Evolutionary conservation across 2,329 filamentous ascomycete genomes (phyloP).

Genomic region (Phyllosticta ampelicida): DNA sequence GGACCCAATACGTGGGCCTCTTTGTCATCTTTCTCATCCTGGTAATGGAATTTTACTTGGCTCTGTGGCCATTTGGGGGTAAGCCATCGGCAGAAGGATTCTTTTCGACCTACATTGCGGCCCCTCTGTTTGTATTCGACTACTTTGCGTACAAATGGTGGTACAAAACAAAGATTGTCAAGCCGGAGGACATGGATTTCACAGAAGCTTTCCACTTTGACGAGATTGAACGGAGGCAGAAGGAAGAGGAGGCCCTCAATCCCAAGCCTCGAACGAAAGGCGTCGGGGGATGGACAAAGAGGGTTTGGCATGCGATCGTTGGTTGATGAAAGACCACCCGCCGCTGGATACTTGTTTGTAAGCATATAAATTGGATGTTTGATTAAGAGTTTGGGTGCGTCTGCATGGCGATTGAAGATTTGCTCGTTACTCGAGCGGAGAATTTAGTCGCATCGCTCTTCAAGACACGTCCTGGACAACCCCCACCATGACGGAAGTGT

Average conservation of each 20-base stretch:
- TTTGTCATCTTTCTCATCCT: slow-evolving; percentile 31
- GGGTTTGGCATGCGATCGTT: background rate
- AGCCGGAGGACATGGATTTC: slow-evolving; percentile 8
- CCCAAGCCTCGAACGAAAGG: background rate
- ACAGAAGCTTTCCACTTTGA: slow-evolving; percentile 6
- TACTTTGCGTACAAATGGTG: slow-evolving; percentile 11
- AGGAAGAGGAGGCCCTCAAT: background rate
- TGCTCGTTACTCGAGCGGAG: background rate
- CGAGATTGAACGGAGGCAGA: slow-evolving; percentile 4
- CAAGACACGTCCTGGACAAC: background rate
- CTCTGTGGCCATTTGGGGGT: slow-evolving; percentile 33
- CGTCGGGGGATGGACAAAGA: background rate
- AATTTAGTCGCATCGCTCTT: background rate
- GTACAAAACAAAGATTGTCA: slow-evolving; percentile 8
- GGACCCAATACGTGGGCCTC: slow-evolving; percentile 6
- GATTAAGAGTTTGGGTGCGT: background rate
- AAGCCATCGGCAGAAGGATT: slow-evolving; percentile 29
- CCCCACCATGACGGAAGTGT: too few relatives aligned
- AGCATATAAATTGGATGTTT: background rate
- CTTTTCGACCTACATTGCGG: slow-evolving; percentile 39
- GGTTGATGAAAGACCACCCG: background rate
- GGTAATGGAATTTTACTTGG: slow-evolving; percentile 36
- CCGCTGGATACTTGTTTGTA: background rate
- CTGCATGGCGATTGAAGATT: background rate
- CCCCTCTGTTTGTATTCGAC: slow-evolving; percentile 6